These are phyloP conservation scores for Polychytrium aggregatum DNA, from an alignment of 192 early-diverging fungal species.

Conservation along the genomic window DNA sequence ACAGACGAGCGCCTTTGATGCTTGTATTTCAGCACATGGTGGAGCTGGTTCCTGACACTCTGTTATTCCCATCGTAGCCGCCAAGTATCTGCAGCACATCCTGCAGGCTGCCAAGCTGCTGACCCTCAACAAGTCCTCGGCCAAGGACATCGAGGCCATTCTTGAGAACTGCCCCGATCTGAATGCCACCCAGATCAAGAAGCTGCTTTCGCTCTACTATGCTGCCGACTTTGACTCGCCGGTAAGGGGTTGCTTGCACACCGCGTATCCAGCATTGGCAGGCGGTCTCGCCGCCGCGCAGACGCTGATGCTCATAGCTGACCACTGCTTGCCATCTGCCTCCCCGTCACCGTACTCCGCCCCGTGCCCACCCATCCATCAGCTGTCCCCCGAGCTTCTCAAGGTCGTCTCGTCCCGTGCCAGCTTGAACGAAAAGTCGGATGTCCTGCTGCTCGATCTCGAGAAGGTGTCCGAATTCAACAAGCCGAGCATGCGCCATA, in stretches of 20 bases:
- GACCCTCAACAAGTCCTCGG: slow-evolving; percentile 82
- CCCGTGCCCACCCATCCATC: too few relatives aligned
- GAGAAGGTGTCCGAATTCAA: slow-evolving; percentile 55
- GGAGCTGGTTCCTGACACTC: too few relatives aligned
- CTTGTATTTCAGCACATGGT: too few relatives aligned
- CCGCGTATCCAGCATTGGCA: too few relatives aligned
- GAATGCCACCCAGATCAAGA: slow-evolving; percentile 94
- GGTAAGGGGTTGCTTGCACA: too few relatives aligned
- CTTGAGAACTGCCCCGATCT: slow-evolving; percentile 97
- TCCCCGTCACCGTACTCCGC: too few relatives aligned
- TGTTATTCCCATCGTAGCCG: too few relatives aligned
- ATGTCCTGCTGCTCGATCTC: slow-evolving; percentile 76
- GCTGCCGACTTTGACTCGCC: slow-evolving; percentile 92
- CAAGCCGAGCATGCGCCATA: slow-evolving; percentile 43
- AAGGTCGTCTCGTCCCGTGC: slow-evolving; percentile 80
- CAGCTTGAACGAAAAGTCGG: slow-evolving; percentile 75
- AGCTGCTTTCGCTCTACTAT: slow-evolving; percentile 88
- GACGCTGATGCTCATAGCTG: too few relatives aligned
- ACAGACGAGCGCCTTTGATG: too few relatives aligned
- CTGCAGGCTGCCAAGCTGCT: slow-evolving; percentile 95
- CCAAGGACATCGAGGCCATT: slow-evolving; percentile 92
- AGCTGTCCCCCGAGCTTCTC: slow-evolving; percentile 80
- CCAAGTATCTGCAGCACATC: slow-evolving; percentile 82
- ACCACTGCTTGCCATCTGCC: too few relatives aligned
- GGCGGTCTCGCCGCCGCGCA: too few relatives aligned